Evolutionary conservation across 108 stramenopile species (phyloP).

Genomic region (Skeletonema grethae): DNA sequence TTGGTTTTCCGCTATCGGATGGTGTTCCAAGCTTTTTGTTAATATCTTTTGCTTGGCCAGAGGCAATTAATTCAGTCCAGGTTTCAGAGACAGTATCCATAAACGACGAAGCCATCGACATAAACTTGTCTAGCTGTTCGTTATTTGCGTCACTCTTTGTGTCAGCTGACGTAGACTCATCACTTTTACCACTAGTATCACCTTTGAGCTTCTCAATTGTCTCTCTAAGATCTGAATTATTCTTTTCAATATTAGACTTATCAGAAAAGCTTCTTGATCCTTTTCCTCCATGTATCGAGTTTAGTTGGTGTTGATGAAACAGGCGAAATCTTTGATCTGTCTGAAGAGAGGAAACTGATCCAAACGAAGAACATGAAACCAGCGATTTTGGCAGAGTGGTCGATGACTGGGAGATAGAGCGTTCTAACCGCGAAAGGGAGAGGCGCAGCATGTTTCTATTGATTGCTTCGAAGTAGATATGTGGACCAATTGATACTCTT

Average conservation of each 20-base stretch:
- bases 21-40: slow-evolving; percentile 83
- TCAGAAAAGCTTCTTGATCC: slow-evolving; percentile 2
- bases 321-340: neutral
- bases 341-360: neutral
- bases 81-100: slow-evolving; percentile 60
- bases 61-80: slow-evolving; percentile 81
- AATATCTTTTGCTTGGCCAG: slow-evolving; percentile 74
- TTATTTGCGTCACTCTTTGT: slow-evolving; percentile 3
- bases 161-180: slow-evolving; percentile 5
- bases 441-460: neutral
- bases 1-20: slow-evolving; percentile 34
- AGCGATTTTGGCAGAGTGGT: neutral
- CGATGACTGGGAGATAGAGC: neutral
- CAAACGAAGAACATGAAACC: neutral
- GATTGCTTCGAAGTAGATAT: neutral
- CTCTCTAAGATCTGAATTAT: slow-evolving; percentile 48
- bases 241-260: slow-evolving; percentile 3
- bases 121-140: slow-evolving; percentile 28
- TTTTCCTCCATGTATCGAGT: neutral
- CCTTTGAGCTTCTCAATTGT: slow-evolving; percentile 43
- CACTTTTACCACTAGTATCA: neutral
- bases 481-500: too few relatives aligned
- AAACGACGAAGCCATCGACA: slow-evolving; percentile 36
- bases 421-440: neutral
- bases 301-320: neutral